phyloP scores from a whole-genome alignment of 768 basidiomycete genomes.

The Pisolithus microcarpus region DNA sequence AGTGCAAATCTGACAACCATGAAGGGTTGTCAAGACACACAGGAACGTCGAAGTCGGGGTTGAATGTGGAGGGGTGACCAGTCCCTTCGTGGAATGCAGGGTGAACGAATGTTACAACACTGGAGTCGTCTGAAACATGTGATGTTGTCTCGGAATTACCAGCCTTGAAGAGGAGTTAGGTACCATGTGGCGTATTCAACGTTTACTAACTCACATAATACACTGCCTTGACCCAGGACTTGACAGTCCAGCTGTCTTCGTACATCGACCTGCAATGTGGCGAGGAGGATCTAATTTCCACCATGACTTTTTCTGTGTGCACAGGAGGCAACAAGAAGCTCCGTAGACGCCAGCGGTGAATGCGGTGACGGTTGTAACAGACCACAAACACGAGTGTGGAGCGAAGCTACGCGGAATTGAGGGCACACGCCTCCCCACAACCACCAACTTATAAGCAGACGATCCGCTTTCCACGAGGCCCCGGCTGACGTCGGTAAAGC shows the following conservation, averaged over 20 bases:
- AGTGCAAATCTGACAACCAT: conserved; percentile 14
- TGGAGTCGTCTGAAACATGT: background rate
- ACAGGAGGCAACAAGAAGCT: conserved; percentile 7
- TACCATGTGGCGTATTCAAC: background rate
- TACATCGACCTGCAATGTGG: conserved; percentile 16
- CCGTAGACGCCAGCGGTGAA: conserved; percentile 24
- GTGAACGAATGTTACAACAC: conserved; percentile 10
- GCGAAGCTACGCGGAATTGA: conserved; percentile 21
- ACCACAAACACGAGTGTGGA: conserved; percentile 15
- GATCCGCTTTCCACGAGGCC: no score
- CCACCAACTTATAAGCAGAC: conserved; percentile 15
- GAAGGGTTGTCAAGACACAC: conserved; percentile 11
- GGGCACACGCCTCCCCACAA: background rate
- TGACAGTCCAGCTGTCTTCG: conserved; percentile 14
- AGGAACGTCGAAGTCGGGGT: conserved; percentile 12
- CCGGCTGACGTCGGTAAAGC: conserved; percentile 13
- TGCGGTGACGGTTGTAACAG: conserved; percentile 15
- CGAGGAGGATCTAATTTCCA: conserved; percentile 6
- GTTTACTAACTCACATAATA: conserved; percentile 13
- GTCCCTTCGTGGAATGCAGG: conserved; percentile 12
- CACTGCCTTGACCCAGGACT: conserved; percentile 23
- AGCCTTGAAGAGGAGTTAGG: conserved; percentile 9
- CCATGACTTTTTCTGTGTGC: conserved; percentile 3
- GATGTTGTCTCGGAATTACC: conserved; percentile 5
- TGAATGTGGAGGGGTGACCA: conserved; percentile 14